Evolutionary conservation across 2,329 filamentous ascomycete species (phyloP), one percentile per base, ranked within the genome.

Genomic region (Ilyonectria sp.): DNA sequence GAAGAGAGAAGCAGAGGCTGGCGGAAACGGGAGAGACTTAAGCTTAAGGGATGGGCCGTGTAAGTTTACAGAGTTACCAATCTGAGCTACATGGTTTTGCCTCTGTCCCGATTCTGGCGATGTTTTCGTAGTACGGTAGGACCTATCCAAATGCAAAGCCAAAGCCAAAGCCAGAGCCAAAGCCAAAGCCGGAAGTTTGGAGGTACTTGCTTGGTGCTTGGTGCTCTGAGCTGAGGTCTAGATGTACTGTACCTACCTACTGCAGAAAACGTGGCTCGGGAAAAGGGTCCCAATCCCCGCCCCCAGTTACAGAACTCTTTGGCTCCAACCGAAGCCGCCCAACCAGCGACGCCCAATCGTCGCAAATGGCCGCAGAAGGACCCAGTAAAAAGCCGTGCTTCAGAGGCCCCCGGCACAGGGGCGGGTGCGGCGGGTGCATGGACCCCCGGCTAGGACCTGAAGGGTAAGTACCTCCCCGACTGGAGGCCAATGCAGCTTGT

Each of bases 251-350:
- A 29, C 47, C 23, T 17, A 19, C 47, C 17, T 17, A 19, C 47
- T 11, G 17, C 19, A 37, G 33, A 59, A 63, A 67, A 60, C 66
- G 66, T 60, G 62, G 66, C 46, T 50, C 56, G 56, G 65, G 62
- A 53, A 54, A 46, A 64, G 60, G 44, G 55, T 55, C 40, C 37
- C 47, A 35, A 49, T 50, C 55, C 52, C 63, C 67, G 56, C 63
- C 63, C 58, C 63, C 63, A 59, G 67, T 63, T 60, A 55, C 61
- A 60, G 40, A 62, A 62, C n/a, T 44, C 40, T 47, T 55, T 63
- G 54, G 37, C 46, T 55, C 46, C n/a, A 43, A 33, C 23, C 15
- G 5, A 40, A 31, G 11, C 53, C 26, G 26, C 15, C 63, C 63
- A 65, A 65, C 44, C 37, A 65, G 19, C 46, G 40, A 31, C 44